phyloP scores from a whole-genome alignment of 1,284 basidiomycete genomes.

The Tilletia horrida region DNA sequence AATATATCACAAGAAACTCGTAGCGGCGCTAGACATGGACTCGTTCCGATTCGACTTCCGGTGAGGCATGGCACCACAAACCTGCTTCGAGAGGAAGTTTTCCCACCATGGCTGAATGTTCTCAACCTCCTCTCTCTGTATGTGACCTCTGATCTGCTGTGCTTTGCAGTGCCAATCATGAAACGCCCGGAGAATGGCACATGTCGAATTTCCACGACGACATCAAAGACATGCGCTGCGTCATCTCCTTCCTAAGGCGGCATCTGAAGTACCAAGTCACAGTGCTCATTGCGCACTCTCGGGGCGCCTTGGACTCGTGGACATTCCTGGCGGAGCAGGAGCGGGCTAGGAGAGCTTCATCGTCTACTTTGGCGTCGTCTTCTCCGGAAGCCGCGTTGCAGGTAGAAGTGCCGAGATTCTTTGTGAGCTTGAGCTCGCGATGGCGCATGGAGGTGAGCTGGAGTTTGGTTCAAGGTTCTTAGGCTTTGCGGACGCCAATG shows the following conservation, averaged over 20 bases:
- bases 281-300: slow-evolving; percentile 69
- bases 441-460: slow-evolving; percentile 34
- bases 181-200: slow-evolving; percentile 66
- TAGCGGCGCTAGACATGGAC: slow-evolving; percentile 67
- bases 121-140: neutral
- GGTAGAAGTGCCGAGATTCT: slow-evolving; percentile 60
- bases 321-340: slow-evolving; percentile 18
- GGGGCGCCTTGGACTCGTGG: slow-evolving; percentile 57
- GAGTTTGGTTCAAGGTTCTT: neutral
- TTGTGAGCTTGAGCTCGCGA: slow-evolving; percentile 52
- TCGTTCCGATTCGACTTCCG: slow-evolving; percentile 81
- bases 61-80: neutral
- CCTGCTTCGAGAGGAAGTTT: no score
- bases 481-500: no score
- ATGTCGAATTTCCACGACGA: slow-evolving; percentile 61
- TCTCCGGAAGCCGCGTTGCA: neutral
- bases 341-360: neutral
- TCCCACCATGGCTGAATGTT: no score
- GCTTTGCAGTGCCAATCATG: slow-evolving; percentile 65
- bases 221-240: slow-evolving; percentile 64
- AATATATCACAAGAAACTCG: slow-evolving; percentile 72
- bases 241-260: slow-evolving; percentile 64
- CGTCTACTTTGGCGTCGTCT: no score
- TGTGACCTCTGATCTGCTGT: no score
- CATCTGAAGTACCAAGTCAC: slow-evolving; percentile 67